phyloP scores from a whole-genome alignment of 2,329 filamentous ascomycete species.

The Cryphonectria parasitica region DNA sequence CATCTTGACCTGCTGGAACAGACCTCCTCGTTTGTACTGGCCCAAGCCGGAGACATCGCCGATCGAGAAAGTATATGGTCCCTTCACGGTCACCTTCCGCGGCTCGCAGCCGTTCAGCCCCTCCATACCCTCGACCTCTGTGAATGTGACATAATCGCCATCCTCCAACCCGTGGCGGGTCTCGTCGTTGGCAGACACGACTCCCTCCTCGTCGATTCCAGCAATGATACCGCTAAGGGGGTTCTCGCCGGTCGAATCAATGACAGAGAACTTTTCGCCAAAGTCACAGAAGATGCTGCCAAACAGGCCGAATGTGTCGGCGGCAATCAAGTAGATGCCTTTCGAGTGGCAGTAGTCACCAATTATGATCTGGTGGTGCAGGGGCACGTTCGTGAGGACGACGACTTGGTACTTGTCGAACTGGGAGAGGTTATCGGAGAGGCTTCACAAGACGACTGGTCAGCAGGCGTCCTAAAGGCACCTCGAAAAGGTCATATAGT shows the following conservation, averaged over 20 bases:
- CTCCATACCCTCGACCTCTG: constrained; percentile 92
- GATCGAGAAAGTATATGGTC: constrained; percentile 96
- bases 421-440: constrained; percentile 76
- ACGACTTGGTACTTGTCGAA: constrained; percentile 92
- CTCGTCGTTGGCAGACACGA: constrained; percentile 93
- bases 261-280: constrained; percentile 87
- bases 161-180: constrained; percentile 94
- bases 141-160: constrained; percentile 94
- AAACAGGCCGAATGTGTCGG: constrained; percentile 92
- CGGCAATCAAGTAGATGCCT: constrained; percentile 85
- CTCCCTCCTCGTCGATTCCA: constrained; percentile 82
- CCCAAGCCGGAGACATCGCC: constrained; percentile 88
- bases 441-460: constrained; percentile 47
- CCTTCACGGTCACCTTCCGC: constrained; percentile 90
- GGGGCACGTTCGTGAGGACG: constrained; percentile 82
- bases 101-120: constrained; percentile 81
- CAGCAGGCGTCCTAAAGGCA: not conserved
- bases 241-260: constrained; percentile 89
- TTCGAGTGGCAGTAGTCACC: constrained; percentile 94
- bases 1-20: constrained; percentile 98
- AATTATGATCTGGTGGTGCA: constrained; percentile 80
- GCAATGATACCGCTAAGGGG: constrained; percentile 87
- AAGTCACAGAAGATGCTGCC: constrained; percentile 98
- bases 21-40: constrained; percentile 83
- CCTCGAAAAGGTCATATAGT: not conserved